Evolutionary conservation across 164 flowering plant genomes (phyloP), one percentile per base, ranked within the genome.

Genomic region (Tetracentron sinense): DNA sequence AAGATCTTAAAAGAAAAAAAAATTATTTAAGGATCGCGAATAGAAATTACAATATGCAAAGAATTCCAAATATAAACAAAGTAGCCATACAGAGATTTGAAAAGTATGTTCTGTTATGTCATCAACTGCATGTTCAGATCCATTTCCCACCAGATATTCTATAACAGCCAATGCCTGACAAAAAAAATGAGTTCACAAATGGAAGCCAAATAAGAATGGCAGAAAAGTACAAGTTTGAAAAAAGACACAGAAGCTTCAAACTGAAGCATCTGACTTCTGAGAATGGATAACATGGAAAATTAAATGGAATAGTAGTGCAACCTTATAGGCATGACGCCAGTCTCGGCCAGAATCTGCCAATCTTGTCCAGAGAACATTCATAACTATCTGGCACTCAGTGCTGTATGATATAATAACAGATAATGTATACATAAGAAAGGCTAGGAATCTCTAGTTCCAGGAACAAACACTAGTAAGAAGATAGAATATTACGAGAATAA

Each of bases 271-370:
- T 49, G 38, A 58, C n/a, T n/a, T n/a, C n/a, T n/a, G 33, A 30
- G 14, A 66, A 33, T 10, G 25, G 15, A 61, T 29, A 49, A 17
- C 35, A 26, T 4, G 2, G 19, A 19, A 25, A 38, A 15, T 25
- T 25, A 35, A 0, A 38, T 12, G 29, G 54, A 17, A 7, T 20
- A 63, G 21, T 1, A 26, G 20, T 65, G n/a, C n/a, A n/a, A 95
- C 99, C 98, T 95, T 95, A 63, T 95, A 95, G 27, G 86, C 97
- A 80, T 78, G 78, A 52, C 99, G 98, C 99, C 99, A 95, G 54
- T 92, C 84, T 73, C 82, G 82, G 29, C 90, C 97, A 51, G 92
- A 85, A 59, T 92, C 98, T 49, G 66, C 70, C 74, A 95, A 73
- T 75, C 98, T 84, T 59, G 96, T 81, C 99, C 99, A 90, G 15